phyloP scores from a whole-genome alignment of 2,329 filamentous ascomycete genomes.

The Delphinella strobiligena region DNA sequence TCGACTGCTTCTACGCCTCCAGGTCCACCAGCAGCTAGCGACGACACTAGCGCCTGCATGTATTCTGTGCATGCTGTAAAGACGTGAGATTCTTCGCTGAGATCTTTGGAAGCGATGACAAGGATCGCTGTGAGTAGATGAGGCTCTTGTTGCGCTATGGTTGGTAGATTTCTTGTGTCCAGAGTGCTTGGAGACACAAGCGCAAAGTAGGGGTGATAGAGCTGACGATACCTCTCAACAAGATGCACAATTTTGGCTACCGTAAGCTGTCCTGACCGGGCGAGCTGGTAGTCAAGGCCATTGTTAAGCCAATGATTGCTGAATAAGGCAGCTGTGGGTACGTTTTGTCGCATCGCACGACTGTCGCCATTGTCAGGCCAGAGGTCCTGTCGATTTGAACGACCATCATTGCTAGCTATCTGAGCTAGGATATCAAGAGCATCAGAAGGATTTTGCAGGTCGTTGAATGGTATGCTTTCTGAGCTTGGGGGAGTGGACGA shows the following conservation, averaged over 20 bases:
- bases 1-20: slow-evolving; percentile 61
- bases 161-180: slow-evolving; percentile 39
- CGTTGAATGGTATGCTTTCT: slow-evolving; percentile 24
- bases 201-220: slow-evolving; percentile 60
- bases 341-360: not conserved
- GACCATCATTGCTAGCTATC: slow-evolving; percentile 27
- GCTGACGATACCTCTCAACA: slow-evolving; percentile 47
- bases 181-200: slow-evolving; percentile 51
- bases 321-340: slow-evolving; percentile 1
- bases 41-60: slow-evolving; percentile 57
- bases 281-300: slow-evolving; percentile 29
- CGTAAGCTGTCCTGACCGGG: slow-evolving; percentile 29
- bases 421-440: slow-evolving; percentile 36
- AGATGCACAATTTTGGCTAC: slow-evolving; percentile 39
- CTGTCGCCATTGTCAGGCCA: slow-evolving; percentile 5
- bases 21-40: slow-evolving; percentile 53
- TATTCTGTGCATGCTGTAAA: slow-evolving; percentile 56
- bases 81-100: slow-evolving; percentile 50
- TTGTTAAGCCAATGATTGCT: slow-evolving; percentile 6
- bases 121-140: slow-evolving; percentile 59
- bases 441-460: slow-evolving; percentile 37
- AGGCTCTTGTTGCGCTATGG: slow-evolving; percentile 48
- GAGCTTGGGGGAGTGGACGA: slow-evolving; percentile 14
- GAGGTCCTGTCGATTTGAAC: slow-evolving; percentile 11
- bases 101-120: slow-evolving; percentile 59